These are phyloP conservation scores for Tolypocladium ophioglossoides DNA, from an alignment of 2,329 filamentous ascomycete genomes.

Conservation along the genomic window DNA sequence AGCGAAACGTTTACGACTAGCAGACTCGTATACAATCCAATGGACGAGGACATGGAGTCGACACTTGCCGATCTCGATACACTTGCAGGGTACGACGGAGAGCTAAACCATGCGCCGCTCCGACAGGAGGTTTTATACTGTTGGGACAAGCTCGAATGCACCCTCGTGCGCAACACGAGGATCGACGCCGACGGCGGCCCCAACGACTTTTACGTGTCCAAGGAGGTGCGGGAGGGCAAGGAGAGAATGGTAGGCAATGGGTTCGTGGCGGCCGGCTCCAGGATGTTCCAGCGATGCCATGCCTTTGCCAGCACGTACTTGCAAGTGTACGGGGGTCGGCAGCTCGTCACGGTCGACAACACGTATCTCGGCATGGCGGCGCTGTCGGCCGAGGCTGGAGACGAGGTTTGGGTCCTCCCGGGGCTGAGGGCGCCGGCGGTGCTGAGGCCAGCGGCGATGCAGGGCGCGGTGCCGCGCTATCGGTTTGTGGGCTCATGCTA, in stretches of 20 bases:
- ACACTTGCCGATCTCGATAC: conserved; percentile 9
- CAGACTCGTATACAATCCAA: conserved; percentile 8
- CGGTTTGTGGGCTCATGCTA: conserved; percentile 10
- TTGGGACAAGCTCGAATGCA: conserved; percentile 11
- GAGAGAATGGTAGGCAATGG: conserved; percentile 10
- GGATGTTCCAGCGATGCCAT: conserved; percentile 8
- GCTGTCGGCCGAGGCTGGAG: conserved; percentile 5
- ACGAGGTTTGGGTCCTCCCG: conserved; percentile 14
- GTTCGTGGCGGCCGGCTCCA: conserved; percentile 5
- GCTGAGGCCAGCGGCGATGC: not conserved
- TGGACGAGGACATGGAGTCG: conserved; percentile 8
- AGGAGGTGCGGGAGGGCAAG: conserved; percentile 6
- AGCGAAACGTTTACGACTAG: conserved; percentile 3
- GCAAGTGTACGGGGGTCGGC: conserved; percentile 10
- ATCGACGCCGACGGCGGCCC: conserved; percentile 6
- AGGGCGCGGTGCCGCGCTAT: not conserved
- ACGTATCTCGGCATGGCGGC: conserved; percentile 9
- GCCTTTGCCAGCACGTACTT: conserved; percentile 9
- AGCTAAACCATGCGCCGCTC: conserved; percentile 6
- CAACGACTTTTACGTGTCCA: conserved; percentile 10
- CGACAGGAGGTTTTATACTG: conserved; percentile 9
- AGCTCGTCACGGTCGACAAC: conserved; percentile 10
- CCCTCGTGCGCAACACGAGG: conserved; percentile 6
- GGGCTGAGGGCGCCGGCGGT: conserved; percentile 10
- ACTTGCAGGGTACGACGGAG: conserved; percentile 8